A percentile compares a stretch with the other conserved stretches of the same genome.
These are phyloP conservation scores for Calocybe indica DNA, from an alignment of 768 basidiomycete genomes.

Conservation along the genomic window DNA sequence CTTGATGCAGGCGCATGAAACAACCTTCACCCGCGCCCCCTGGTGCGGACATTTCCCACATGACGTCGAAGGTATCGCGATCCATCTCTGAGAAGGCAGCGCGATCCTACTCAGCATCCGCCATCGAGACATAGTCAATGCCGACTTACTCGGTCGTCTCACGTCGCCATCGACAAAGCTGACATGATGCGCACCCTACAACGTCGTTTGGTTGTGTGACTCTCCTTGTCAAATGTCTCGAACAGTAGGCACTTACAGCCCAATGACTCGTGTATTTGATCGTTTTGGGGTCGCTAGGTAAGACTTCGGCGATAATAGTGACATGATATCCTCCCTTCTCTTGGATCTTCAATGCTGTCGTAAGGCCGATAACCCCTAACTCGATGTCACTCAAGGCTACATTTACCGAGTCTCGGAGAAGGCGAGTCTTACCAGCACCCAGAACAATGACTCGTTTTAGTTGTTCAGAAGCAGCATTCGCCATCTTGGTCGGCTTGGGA, in stretches of 20 bases:
- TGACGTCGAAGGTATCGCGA: conserved; percentile 57
- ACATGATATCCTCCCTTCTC: conserved; percentile 55
- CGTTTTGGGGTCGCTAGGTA: conserved; percentile 64
- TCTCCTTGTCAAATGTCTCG: neutral
- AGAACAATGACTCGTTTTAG: conserved; percentile 11
- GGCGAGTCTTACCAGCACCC: conserved; percentile 12
- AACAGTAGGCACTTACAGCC: conserved; percentile 46
- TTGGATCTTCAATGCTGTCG: conserved; percentile 65
- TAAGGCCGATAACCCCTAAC: conserved; percentile 69
- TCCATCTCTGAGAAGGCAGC: conserved; percentile 45
- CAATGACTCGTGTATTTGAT: conserved; percentile 74
- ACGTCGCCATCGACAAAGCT: conserved; percentile 42
- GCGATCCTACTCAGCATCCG: neutral
- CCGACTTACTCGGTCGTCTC: conserved; percentile 41
- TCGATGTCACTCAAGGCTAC: neutral
- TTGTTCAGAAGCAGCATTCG: no score
- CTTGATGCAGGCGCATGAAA: conserved; percentile 59
- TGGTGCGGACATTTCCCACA: conserved; percentile 66
- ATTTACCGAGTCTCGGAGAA: no score
- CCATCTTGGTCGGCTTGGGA: no score
- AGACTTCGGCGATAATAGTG: conserved; percentile 61
- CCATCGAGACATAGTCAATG: neutral
- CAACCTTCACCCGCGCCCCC: conserved; percentile 48
- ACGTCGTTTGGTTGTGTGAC: neutral
- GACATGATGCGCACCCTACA: conserved; percentile 77